Conservation (phyloP, 2,329 filamentous ascomycete genomes). For the Zasmidium angulare region DNA sequence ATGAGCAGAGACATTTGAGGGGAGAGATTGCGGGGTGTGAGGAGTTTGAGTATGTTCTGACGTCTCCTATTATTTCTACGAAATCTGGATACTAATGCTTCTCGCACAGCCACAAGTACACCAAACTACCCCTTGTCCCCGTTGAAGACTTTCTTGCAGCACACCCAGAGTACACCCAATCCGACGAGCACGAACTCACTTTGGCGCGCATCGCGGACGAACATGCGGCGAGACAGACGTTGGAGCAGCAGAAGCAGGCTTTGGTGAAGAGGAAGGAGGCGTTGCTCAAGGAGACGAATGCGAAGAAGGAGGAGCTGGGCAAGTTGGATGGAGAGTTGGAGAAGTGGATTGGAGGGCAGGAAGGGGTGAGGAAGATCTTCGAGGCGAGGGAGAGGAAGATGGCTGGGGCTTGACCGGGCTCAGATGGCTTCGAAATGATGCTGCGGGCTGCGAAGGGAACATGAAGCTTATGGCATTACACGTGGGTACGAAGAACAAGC, state of each 20-base stretch:
- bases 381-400: conserved; percentile 29
- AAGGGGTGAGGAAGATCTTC: conserved; percentile 28
- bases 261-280: conserved; percentile 64
- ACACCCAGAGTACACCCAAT: conserved; percentile 52
- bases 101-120: conserved; percentile 73
- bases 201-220: conserved; percentile 90
- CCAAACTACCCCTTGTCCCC: conserved; percentile 77
- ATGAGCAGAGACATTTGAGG: conserved; percentile 87
- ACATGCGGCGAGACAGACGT: conserved; percentile 74
- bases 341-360: conserved; percentile 35
- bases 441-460: no score
- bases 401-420: not conserved
- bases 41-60: conserved; percentile 73
- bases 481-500: no score
- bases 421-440: no score
- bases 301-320: conserved; percentile 87
- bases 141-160: conserved; percentile 75
- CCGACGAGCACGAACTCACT: conserved; percentile 79
- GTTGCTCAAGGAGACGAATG: conserved; percentile 77
- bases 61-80: conserved; percentile 9
- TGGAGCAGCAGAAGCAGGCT: conserved; percentile 77
- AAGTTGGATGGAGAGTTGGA: conserved; percentile 90
- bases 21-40: conserved; percentile 90
- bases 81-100: conserved; percentile 15
- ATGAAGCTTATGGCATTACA: no score